A percentile compares a stretch with the other conserved stretches of the same genome.
Conservation (phyloP, 495 filamentous ascomycete species). For the Aspergillus ellipticus region DNA sequence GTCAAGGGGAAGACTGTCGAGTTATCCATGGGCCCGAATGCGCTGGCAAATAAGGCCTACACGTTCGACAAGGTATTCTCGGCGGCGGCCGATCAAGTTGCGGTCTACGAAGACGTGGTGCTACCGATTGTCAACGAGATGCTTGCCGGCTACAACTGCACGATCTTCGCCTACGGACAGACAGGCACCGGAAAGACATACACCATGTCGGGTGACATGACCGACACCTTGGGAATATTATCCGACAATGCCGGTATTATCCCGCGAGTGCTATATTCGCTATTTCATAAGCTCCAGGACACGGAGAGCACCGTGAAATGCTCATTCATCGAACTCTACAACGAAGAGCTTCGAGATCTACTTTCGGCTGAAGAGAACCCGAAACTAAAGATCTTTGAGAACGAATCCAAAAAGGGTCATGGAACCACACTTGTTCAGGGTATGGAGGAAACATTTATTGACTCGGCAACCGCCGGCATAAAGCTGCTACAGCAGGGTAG, state of each 20-base stretch:
- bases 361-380: constrained; percentile 72
- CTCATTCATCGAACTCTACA: constrained; percentile 98
- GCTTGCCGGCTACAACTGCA: constrained; percentile 95
- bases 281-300: constrained; percentile 84
- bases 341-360: constrained; percentile 90
- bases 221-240: constrained; percentile 73
- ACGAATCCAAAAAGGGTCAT: constrained; percentile 76
- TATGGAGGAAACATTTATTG: constrained; percentile 94
- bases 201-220: constrained; percentile 98
- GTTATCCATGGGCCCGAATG: constrained; percentile 87
- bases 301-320: constrained; percentile 89
- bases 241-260: constrained; percentile 94
- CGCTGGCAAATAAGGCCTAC: constrained; percentile 93
- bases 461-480: constrained; percentile 77
- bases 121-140: constrained; percentile 93
- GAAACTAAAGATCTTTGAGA: constrained; percentile 95
- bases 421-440: constrained; percentile 81
- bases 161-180: constrained; percentile 97
- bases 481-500: constrained; percentile 85
- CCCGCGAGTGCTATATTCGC: constrained; percentile 77
- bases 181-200: constrained; percentile 98
- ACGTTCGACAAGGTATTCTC: constrained; percentile 97
- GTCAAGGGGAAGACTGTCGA: constrained; percentile 78
- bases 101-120: constrained; percentile 93
- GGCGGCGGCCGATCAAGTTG: constrained; percentile 85